A percentile compares a stretch with the other conserved stretches of the same genome.
phyloP scores from a whole-genome alignment of 164 flowering plant genomes.

The Brasenia schreberi region DNA sequence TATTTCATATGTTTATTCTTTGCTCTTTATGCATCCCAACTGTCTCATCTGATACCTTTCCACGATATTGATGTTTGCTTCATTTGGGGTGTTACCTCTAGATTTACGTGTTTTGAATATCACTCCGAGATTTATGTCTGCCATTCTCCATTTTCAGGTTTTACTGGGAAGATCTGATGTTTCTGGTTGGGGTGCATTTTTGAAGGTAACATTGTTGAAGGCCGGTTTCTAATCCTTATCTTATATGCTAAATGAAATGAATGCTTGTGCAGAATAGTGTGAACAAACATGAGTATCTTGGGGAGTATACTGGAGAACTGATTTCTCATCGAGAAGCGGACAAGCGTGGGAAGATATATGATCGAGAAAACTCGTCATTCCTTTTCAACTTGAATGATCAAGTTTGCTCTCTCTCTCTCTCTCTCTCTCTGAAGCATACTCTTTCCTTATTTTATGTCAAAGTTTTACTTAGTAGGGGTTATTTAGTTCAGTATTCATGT shows the following conservation, averaged over 20 bases:
- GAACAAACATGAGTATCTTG: slow-evolving; percentile 85
- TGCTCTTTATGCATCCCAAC: no score
- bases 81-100: no score
- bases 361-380: slow-evolving; percentile 93
- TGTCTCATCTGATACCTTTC: no score
- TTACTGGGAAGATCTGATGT: slow-evolving; percentile 94
- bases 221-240: not conserved
- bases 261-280: slow-evolving; percentile 69
- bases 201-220: slow-evolving; percentile 47
- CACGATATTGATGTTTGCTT: no score
- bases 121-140: not conserved
- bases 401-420: slow-evolving; percentile 21
- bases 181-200: slow-evolving; percentile 99
- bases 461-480: not conserved
- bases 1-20: no score
- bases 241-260: slow-evolving; percentile 2
- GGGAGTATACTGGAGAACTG: slow-evolving; percentile 96
- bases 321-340: slow-evolving; percentile 98
- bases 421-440: not conserved
- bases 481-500: slow-evolving; percentile 2
- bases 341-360: slow-evolving; percentile 98
- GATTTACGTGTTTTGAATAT: no score
- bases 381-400: slow-evolving; percentile 97
- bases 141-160: slow-evolving; percentile 35
- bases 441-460: not conserved